Percentiles rank a stretch among this genome's conserved stretches.
phyloP scores from a whole-genome alignment of 2,329 filamentous ascomycete species.

The Falciphora oryzae region DNA sequence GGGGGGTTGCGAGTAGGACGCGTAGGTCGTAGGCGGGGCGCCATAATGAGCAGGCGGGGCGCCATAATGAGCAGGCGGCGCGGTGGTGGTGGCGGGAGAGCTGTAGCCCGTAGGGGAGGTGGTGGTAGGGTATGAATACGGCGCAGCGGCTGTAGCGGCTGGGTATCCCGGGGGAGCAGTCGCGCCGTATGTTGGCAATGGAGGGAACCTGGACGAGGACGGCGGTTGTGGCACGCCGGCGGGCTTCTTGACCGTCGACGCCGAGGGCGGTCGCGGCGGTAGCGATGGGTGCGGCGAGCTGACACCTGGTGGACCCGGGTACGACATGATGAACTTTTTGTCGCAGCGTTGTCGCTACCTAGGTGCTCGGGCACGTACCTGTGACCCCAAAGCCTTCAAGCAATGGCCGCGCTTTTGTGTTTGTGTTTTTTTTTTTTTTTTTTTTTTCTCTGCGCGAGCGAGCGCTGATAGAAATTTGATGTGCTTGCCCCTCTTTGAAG shows the following conservation, averaged over 20 bases:
- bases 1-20: constrained; percentile 23
- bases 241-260: constrained; percentile 3
- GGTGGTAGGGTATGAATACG: constrained; percentile 9
- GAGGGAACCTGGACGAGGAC: constrained; percentile 6
- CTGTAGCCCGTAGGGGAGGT: constrained; percentile 7
- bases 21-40: constrained; percentile 25
- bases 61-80: constrained; percentile 37
- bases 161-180: constrained; percentile 14
- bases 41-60: constrained; percentile 39
- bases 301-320: constrained; percentile 20
- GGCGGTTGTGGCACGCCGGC: neutral
- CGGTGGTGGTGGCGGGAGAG: constrained; percentile 20
- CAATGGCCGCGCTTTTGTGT: neutral
- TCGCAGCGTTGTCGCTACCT: constrained; percentile 7
- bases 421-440: neutral
- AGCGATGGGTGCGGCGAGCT: constrained; percentile 19
- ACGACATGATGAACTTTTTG: constrained; percentile 19
- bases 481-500: no score
- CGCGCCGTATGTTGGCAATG: neutral
- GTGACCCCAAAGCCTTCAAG: constrained; percentile 7
- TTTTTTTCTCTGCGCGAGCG: neutral
- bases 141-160: constrained; percentile 11
- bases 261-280: constrained; percentile 17
- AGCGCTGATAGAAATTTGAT: no score
- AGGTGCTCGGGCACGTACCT: constrained; percentile 14